Evolutionary conservation across 352 stramenopile species (phyloP), one percentile per base, ranked within the genome.

Genomic region (Phytophthora syringae): DNA sequence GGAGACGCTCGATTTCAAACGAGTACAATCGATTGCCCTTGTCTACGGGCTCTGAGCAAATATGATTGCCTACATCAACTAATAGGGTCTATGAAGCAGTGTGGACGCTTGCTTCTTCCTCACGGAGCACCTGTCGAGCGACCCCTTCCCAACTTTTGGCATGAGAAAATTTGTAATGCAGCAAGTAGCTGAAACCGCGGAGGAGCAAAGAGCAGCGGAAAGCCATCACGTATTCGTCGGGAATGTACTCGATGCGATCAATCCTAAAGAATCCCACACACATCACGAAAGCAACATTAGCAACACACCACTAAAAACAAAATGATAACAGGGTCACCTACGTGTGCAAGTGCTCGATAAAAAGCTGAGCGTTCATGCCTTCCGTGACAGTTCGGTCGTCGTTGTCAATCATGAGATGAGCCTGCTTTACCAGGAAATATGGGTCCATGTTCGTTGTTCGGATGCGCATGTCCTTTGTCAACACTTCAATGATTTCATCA

Each of bases 151-250:
- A 96, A 70, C 87, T 93, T 57, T 93, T 70, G 6, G 88, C 84
- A 63, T 93, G 84, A 13, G 88, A 96, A 61, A 93, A 92, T 60
- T 91, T 89, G 75, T 94, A 95, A 64, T 93, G 85, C 27, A 94
- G 64, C 32, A 90, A 60, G 54, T 93, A 91, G 69, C 86, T 94
- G 61, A 96, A 92, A 39, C 89, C 89, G 21, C 89, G 86, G 25
- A 96, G 66, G 47, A 97, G 69, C 36, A 97, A 76, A 34, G 89
- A 96, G 44, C 82, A 86, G 55, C 89, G 85, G 57, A 92, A 94
- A 15, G 88, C 86, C 88, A 96, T 96, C 32, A 96, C 84, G 57
- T 93, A 96, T 53, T 96, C 88, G 52, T 94, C 85, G 16, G 84
- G 82, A 58, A 93, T 89, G 61, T 91, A 77, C 61, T 86, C 83